Evolutionary conservation across 2,329 filamentous ascomycete genomes (phyloP), one percentile per base, ranked within the genome.

Genomic region (Arthrocladium fulminans): DNA sequence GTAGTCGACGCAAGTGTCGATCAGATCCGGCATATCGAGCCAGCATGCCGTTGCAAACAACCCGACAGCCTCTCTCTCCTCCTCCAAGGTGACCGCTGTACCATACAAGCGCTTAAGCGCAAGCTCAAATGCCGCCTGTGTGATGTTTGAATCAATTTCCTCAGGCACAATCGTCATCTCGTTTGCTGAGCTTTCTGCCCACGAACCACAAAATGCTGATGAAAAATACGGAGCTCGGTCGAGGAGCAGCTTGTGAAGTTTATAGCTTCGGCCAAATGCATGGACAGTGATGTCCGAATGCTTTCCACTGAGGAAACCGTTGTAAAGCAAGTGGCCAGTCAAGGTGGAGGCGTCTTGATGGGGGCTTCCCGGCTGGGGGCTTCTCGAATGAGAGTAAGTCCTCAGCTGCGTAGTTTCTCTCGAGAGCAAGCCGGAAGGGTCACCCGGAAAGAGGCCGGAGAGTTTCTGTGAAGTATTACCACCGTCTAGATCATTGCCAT

Each of bases 141-240:
- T 76, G 47, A 79, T 79, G 51, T 69, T 75, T 10, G 60, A 55
- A 54, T 79, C 75, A 29, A 78, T 70, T 39, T 76, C 70, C 53
- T 77, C 73, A 0, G 74, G 74, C 45, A 73, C 67, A 6, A 79
- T 62, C 0, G 65, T 69, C 43, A 78, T 72, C 41, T 77, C 73
- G 51, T 69, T 74, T 3, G 71, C 65, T 29, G 65, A 67, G 51
- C 73, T 74, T 56, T 78, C 75, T 8, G 73, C 63, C 75, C 75
- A 79, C n/a, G 74, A 73, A 29, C 72, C 73, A 0, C 72, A 76
- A 20, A 78, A 63, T 12, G 74, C 74, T 12, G 70, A 72, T 2
- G 70, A 67, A 59, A 79, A 79, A 66, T 76, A 78, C 0, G 74
- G 73, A 3, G 75, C 73, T 45, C 72, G 70, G 57, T 77, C 75